These are phyloP conservation scores for Phanerodontia chrysosporium DNA, from an alignment of 768 basidiomycete genomes.

Conservation along the genomic window DNA sequence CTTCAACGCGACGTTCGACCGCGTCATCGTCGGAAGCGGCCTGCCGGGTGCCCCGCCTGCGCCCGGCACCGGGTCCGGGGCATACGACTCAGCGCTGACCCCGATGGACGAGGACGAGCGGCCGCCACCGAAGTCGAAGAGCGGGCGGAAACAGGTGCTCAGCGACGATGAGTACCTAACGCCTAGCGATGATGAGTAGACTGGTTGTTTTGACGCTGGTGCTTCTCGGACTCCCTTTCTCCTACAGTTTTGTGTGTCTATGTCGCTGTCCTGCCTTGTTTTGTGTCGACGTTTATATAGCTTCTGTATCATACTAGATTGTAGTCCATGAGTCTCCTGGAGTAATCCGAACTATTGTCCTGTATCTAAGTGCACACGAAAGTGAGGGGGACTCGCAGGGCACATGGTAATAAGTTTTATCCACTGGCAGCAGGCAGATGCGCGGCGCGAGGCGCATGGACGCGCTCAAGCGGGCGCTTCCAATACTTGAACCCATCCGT, in stretches of 20 bases:
- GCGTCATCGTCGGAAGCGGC: constrained; percentile 60
- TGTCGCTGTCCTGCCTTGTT: neutral
- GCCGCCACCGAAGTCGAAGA: constrained; percentile 53
- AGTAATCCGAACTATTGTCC: neutral
- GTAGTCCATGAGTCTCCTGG: neutral
- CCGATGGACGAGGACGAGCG: constrained; percentile 76
- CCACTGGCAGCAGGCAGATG: neutral
- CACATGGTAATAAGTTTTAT: no score
- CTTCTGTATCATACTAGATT: constrained; percentile 5
- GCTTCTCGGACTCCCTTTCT: neutral
- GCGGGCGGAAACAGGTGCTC: constrained; percentile 66
- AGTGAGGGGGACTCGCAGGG: no score
- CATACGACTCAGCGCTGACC: constrained; percentile 68
- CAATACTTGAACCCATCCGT: neutral
- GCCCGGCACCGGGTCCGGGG: constrained; percentile 33
- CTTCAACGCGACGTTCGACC: constrained; percentile 69
- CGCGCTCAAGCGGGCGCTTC: constrained; percentile 1
- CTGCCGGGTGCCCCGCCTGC: constrained; percentile 64
- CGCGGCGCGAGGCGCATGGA: neutral
- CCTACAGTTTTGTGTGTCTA: neutral
- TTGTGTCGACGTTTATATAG: neutral
- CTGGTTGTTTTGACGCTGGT: neutral
- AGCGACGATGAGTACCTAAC: constrained; percentile 66
- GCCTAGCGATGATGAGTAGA: constrained; percentile 68
- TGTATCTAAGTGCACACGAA: no score